A percentile compares a stretch with the other conserved stretches of the same genome.
phyloP scores from a whole-genome alignment of 352 stramenopile genomes.

The Pythium catenulatum region DNA sequence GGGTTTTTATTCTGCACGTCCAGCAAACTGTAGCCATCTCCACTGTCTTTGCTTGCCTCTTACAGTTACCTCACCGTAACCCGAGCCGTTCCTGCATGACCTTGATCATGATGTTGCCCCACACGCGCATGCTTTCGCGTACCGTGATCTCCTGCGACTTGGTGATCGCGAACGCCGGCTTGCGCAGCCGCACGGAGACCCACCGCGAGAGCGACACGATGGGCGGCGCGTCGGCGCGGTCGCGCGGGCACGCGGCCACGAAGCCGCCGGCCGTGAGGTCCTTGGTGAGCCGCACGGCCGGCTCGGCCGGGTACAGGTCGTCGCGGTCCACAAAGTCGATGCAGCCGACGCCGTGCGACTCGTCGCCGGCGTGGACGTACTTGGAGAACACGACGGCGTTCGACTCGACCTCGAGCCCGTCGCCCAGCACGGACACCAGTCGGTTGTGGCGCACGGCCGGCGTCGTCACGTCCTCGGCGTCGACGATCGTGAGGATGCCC shows the following conservation, averaged over 20 bases:
- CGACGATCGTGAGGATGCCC: slow-evolving; percentile 43
- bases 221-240: slow-evolving; percentile 1
- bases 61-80: not conserved
- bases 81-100: slow-evolving; percentile 47
- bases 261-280: slow-evolving; percentile 29
- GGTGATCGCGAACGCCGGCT: slow-evolving; percentile 26
- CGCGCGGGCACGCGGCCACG: slow-evolving; percentile 13
- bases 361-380: slow-evolving; percentile 2
- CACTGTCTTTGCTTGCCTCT: too few relatives aligned
- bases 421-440: slow-evolving; percentile 17
- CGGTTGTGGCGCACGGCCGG: slow-evolving; percentile 25
- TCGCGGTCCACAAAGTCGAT: slow-evolving; percentile 69
- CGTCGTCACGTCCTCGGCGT: slow-evolving; percentile 32
- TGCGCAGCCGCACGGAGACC: slow-evolving; percentile 14
- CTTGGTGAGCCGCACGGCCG: slow-evolving; percentile 35
- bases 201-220: slow-evolving; percentile 37
- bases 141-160: slow-evolving; percentile 16
- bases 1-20: slow-evolving; percentile 22
- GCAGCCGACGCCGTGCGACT: slow-evolving; percentile 16
- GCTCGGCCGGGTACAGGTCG: slow-evolving; percentile 65
- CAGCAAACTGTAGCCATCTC: slow-evolving; percentile 8
- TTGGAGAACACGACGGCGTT: slow-evolving; percentile 34
- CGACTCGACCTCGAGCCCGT: slow-evolving; percentile 44
- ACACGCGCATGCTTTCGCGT: slow-evolving; percentile 37
- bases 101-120: slow-evolving; percentile 49